Base-by-base conservation (phyloP, 345 rosid species). In the Populus pruinosa region DNA sequence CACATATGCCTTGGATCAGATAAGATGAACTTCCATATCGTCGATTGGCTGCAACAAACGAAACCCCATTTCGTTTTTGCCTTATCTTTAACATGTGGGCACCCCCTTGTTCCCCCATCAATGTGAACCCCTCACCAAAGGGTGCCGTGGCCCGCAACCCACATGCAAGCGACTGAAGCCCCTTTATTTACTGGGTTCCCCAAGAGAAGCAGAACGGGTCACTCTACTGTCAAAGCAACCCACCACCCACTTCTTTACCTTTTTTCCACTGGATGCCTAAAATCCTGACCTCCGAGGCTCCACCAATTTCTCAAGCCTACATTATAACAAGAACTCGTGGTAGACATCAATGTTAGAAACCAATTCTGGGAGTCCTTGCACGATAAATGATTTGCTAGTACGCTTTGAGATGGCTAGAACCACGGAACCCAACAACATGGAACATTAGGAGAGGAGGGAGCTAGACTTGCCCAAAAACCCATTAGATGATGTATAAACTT, bases 401-500 rank as follows among this genome's bases (percentile, higher is more conserved):
- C 10, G 2, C 18, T 41, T 6, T 41, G 47, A 21, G 4, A 6
- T 0, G 63, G 29, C 4, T 5, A 17, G 18, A 53, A 53, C 17
- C 20, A 53, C 41, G 59, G 67, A 69, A 74, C 33, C 56, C 65
- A 50, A 67, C 61, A 64, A 67, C 43, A 67, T 31, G 44, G 23
- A 55, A 10, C 35, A 29, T 33, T 73, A 11, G 69, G 8, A 5
- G 27, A 29, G 29, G 35, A 41, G 5, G 33, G 12, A 11, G n/a
- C 67, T 49, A 47, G 33, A n/a, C 65, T 39, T 5, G 33, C 70
- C 65, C 35, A 7, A 61, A 72, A 71, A 33, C 11, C 73, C 68
- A 76, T 39, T 69, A 59, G 44, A 76, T n/a, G 29, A 76, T 49
- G 67, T 56, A 59, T 66, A 44, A 8, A 62, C 43, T 67, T 72